phyloP scores from a whole-genome alignment of 164 flowering plant species.

The Kalanchoe fedtschenkoi region DNA sequence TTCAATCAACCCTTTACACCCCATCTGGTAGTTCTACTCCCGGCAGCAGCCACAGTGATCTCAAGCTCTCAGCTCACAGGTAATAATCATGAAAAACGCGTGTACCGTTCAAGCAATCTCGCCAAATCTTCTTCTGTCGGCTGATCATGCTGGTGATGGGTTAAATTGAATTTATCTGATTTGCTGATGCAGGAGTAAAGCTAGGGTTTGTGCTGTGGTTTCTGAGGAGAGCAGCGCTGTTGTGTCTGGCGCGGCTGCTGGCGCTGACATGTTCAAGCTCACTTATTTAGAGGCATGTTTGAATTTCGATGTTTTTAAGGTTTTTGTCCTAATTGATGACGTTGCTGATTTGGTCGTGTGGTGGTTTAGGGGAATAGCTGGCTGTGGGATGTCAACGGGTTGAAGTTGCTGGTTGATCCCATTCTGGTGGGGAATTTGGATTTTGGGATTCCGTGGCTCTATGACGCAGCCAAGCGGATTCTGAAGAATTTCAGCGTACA shows the following conservation, averaged over 20 bases:
- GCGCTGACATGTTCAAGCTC: constrained; percentile 42
- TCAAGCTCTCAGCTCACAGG: constrained; percentile 22
- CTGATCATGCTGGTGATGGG: background rate
- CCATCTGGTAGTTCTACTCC: constrained; percentile 8
- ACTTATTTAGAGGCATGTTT: constrained; percentile 76
- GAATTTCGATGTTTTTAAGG: background rate
- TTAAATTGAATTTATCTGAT: background rate
- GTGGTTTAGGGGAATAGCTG: constrained; percentile 75
- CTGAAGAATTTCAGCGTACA: constrained; percentile 70
- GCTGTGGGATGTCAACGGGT: constrained; percentile 76
- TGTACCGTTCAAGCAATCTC: too few relatives aligned
- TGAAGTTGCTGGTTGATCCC: constrained; percentile 81
- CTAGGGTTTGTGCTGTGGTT: constrained; percentile 36
- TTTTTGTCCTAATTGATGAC: background rate
- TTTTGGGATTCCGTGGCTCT: constrained; percentile 92
- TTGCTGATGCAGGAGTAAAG: constrained; percentile 4
- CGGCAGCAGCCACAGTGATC: constrained; percentile 2
- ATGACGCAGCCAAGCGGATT: constrained; percentile 80
- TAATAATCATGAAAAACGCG: too few relatives aligned
- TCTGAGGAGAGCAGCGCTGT: constrained; percentile 43
- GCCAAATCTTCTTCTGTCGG: background rate
- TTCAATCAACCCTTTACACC: constrained; percentile 10
- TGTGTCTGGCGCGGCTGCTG: constrained; percentile 24
- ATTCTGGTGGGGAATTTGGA: constrained; percentile 89
- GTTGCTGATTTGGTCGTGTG: background rate